Evolutionary conservation across 2,329 filamentous ascomycete species (phyloP).

Genomic region (Aspergillus novoparasiticus): DNA sequence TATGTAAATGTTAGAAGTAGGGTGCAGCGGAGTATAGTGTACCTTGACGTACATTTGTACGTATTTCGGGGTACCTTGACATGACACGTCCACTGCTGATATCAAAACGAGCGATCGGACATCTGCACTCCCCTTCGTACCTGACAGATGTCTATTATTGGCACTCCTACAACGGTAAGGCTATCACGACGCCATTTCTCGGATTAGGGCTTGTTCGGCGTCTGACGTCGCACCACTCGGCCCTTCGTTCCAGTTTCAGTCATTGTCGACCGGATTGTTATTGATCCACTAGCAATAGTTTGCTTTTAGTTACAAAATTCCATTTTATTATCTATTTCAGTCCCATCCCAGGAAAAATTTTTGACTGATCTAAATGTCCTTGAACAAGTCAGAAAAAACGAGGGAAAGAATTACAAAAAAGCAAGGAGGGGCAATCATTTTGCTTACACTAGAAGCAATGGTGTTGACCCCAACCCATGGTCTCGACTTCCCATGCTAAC

Average conservation of each 20-base stretch:
- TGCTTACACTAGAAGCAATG: conserved; percentile 7
- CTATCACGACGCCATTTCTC: conserved; percentile 13
- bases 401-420: not conserved
- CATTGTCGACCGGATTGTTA: not conserved
- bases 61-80: not conserved
- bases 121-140: conserved; percentile 21
- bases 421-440: not conserved
- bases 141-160: conserved; percentile 24
- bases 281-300: not conserved
- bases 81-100: conserved; percentile 6
- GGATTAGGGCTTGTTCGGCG: not conserved
- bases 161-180: conserved; percentile 17
- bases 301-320: not conserved
- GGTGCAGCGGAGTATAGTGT: not conserved
- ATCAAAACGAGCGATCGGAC: conserved; percentile 10
- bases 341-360: not conserved
- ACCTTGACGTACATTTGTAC: not conserved
- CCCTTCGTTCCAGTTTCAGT: conserved; percentile 1
- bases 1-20: not conserved
- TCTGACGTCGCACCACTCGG: conserved; percentile 12
- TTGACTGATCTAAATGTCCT: not conserved
- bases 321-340: not conserved
- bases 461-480: not conserved
- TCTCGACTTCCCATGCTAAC: conserved; percentile 4
- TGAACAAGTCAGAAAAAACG: not conserved